Percentiles rank a stretch among this genome's conserved stretches.
These are phyloP conservation scores for Chlorella sp. DNA, from an alignment of 139 green algal species.

Conservation along the genomic window DNA sequence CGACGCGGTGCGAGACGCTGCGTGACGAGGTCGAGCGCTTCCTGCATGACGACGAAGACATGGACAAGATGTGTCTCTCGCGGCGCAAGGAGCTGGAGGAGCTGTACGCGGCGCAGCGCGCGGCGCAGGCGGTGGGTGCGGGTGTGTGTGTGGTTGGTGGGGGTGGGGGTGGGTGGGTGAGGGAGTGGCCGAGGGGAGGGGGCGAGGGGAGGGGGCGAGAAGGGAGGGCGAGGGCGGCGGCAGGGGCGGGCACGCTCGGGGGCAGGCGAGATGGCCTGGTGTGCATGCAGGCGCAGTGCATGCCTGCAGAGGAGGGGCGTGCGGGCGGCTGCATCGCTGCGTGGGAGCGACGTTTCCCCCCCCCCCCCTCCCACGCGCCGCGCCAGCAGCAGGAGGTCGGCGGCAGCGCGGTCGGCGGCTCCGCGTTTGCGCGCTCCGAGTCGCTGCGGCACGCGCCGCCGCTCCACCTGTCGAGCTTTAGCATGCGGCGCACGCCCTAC, in stretches of 20 bases:
- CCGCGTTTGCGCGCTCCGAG: no score
- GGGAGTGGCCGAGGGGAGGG: neutral
- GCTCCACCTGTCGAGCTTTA: no score
- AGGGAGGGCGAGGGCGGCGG: neutral
- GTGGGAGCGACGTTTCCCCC: no score
- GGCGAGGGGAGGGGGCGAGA: neutral
- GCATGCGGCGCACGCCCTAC: no score
- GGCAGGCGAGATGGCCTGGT: no score
- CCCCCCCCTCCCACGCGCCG: no score
- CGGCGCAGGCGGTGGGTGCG: conserved; percentile 1
- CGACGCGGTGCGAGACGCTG: conserved; percentile 53
- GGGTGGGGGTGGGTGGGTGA: neutral
- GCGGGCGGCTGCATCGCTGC: no score
- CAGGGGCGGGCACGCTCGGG: neutral
- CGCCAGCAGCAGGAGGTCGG: no score
- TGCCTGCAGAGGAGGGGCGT: no score
- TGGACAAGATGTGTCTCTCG: conserved; percentile 83
- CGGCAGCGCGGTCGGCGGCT: no score
- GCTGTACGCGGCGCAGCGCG: conserved; percentile 8
- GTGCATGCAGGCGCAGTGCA: no score
- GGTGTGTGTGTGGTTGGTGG: neutral
- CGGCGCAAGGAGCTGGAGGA: conserved; percentile 48
- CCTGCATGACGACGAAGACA: conserved; percentile 85
- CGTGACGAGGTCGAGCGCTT: conserved; percentile 74
- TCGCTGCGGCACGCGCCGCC: no score